Percentiles rank a stretch among this genome's conserved stretches.
phyloP scores from a whole-genome alignment of 2,329 filamentous ascomycete species.

The Ramularia endophylla region DNA sequence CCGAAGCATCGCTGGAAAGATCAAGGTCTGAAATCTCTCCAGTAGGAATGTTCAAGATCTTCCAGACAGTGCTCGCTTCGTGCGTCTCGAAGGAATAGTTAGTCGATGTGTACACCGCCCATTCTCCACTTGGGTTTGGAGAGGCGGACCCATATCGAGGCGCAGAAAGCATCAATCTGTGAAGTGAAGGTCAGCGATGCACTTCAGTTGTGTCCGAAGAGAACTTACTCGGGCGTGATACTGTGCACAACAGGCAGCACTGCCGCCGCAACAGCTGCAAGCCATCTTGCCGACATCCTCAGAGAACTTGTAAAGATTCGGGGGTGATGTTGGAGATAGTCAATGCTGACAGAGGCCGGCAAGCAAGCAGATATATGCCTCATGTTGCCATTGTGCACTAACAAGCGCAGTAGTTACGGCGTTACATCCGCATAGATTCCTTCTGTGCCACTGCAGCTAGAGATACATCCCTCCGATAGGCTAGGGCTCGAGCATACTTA shows the following conservation, averaged over 20 bases:
- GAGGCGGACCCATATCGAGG: conserved; percentile 20
- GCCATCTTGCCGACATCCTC: background rate
- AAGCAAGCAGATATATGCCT: too few relatives aligned
- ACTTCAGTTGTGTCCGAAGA: too few relatives aligned
- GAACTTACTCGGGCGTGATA: conserved; percentile 14
- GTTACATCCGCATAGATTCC: too few relatives aligned
- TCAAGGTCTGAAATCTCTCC: conserved; percentile 22
- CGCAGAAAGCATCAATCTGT: conserved; percentile 24
- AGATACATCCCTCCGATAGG: too few relatives aligned
- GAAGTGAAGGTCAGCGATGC: too few relatives aligned
- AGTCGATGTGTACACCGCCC: conserved; percentile 21
- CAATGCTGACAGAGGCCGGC: too few relatives aligned
- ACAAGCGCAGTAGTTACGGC: too few relatives aligned
- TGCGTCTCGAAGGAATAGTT: conserved; percentile 23
- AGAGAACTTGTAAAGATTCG: background rate
- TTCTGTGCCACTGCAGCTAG: too few relatives aligned
- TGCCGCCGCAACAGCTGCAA: background rate
- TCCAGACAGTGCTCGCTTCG: conserved; percentile 18
- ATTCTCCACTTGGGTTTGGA: conserved; percentile 28
- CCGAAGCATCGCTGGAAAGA: conserved; percentile 17
- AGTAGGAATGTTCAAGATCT: conserved; percentile 18
- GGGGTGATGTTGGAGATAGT: too few relatives aligned
- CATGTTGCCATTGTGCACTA: too few relatives aligned
- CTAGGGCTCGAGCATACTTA: too few relatives aligned
- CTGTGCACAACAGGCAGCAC: conserved; percentile 1